phyloP scores from a whole-genome alignment of 2,329 filamentous ascomycete genomes.

The Talaromyces piceae region DNA sequence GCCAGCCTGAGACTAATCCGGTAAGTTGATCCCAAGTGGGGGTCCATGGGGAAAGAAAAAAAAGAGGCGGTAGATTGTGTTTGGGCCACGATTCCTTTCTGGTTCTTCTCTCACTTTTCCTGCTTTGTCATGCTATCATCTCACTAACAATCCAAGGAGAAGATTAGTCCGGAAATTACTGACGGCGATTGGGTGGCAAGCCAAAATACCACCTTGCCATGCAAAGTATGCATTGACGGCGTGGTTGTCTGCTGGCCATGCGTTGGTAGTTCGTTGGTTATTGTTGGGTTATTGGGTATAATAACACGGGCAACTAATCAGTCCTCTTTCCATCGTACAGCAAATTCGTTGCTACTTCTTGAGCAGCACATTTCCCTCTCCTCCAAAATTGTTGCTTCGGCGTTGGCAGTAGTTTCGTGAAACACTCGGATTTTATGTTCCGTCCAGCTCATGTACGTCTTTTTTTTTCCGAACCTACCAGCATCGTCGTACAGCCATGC shows the following conservation, averaged over 20 bases:
- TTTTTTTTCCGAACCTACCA: background rate
- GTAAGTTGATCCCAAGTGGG: background rate
- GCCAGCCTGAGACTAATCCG: background rate
- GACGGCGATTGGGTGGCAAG: background rate
- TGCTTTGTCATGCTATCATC: background rate
- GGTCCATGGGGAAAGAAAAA: background rate
- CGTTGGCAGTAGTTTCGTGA: too few species aligned
- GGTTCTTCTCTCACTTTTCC: background rate
- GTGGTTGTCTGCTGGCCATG: slow-evolving; percentile 1
- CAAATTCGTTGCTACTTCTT: background rate
- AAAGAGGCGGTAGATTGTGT: background rate
- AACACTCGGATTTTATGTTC: background rate
- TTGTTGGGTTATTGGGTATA: background rate
- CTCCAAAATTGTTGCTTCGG: too few species aligned
- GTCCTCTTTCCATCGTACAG: background rate
- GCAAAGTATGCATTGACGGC: background rate
- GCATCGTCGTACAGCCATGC: background rate
- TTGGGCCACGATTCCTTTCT: background rate
- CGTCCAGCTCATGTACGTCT: background rate
- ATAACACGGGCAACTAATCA: background rate
- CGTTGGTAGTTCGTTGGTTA: slow-evolving; percentile 1
- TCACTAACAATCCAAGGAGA: background rate
- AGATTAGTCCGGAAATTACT: background rate
- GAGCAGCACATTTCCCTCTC: background rate
- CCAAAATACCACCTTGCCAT: slow-evolving; percentile 1